Conservation (phyloP, 495 filamentous ascomycete species). For the Glutinoglossum americanum region DNA sequence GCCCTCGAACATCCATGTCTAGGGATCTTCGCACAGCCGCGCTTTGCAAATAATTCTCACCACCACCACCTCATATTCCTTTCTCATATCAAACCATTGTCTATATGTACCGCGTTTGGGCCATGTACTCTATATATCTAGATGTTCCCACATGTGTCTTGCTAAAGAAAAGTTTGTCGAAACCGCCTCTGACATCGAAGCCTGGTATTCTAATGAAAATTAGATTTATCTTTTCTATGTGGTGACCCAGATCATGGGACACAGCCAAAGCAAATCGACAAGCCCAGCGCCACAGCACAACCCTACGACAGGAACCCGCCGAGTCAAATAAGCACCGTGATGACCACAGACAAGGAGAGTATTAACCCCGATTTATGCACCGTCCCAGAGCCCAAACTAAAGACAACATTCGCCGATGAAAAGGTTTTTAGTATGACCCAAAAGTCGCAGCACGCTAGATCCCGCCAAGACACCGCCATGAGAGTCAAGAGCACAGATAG, state of each 20-base stretch:
- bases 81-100: neutral
- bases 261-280: neutral
- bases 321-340: neutral
- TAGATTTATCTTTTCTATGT: neutral
- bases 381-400: neutral
- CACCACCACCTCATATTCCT: neutral
- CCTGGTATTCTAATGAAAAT: neutral
- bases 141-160: no score
- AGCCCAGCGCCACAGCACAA: neutral
- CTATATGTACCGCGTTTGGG: neutral
- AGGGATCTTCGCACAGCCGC: neutral
- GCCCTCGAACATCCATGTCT: neutral
- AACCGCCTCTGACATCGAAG: neutral
- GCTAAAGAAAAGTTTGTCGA: neutral
- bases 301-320: neutral
- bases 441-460: neutral
- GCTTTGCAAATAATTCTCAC: no score
- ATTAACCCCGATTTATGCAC: neutral
- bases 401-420: neutral
- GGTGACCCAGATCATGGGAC: neutral
- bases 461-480: neutral
- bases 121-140: neutral
- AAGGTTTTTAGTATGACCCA: neutral
- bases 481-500: conserved; percentile 22
- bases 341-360: neutral